phyloP scores from a whole-genome alignment of 441 rosid genomes.

The Pelargonium australe region DNA sequence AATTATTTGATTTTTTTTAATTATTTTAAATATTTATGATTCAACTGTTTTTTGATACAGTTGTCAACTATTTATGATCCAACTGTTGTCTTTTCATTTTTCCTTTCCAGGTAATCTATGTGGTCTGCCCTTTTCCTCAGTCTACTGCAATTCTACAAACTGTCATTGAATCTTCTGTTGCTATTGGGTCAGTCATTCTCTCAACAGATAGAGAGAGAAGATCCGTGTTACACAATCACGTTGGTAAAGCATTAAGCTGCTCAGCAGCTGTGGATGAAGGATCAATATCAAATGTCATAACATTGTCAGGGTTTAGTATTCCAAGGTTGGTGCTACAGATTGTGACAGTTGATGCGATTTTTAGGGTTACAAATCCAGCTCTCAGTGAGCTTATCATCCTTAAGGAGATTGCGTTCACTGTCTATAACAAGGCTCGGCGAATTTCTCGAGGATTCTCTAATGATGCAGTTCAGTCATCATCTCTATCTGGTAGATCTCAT shows the following conservation, averaged over 20 bases:
- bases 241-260: constrained; percentile 80
- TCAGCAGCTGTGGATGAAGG: constrained; percentile 90
- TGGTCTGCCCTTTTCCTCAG: constrained; percentile 99
- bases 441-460: constrained; percentile 66
- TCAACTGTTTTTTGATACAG: too few relatives aligned
- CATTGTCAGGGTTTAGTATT: constrained; percentile 82
- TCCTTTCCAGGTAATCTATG: constrained; percentile 74
- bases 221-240: constrained; percentile 60
- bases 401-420: constrained; percentile 94
- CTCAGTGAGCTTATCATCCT: constrained; percentile 79
- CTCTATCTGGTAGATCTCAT: constrained; percentile 65
- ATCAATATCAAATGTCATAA: constrained; percentile 70
- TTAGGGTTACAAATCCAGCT: constrained; percentile 86
- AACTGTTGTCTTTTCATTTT: background rate
- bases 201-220: constrained; percentile 75
- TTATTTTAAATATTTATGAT: too few relatives aligned
- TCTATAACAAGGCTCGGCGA: constrained; percentile 94
- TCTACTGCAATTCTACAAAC: constrained; percentile 88
- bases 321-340: constrained; percentile 87
- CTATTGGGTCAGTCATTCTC: constrained; percentile 69
- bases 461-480: constrained; percentile 53
- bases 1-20: too few relatives aligned
- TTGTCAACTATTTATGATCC: constrained; percentile 16
- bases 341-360: constrained; percentile 90
- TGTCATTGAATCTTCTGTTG: constrained; percentile 75